phyloP scores from a whole-genome alignment of 495 filamentous ascomycete species.

The Penicillium maclennaniae region DNA sequence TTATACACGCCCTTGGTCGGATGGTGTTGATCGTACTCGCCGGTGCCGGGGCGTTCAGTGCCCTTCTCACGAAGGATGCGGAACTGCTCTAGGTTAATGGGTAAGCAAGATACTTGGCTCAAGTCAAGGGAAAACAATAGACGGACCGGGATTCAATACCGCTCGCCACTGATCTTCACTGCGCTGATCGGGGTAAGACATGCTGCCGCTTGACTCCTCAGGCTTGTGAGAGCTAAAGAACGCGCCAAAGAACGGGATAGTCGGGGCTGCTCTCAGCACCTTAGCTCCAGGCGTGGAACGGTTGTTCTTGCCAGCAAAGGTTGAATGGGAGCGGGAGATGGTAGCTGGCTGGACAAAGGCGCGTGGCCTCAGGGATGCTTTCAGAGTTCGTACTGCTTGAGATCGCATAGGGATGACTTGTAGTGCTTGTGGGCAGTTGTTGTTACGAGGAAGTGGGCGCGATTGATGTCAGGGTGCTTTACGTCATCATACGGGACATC shows the following conservation, averaged over 20 bases:
- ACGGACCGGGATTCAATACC: slow-evolving; percentile 66
- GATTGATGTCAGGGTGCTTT: slow-evolving; percentile 3
- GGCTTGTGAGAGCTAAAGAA: slow-evolving; percentile 64
- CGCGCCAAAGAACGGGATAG: slow-evolving; percentile 72
- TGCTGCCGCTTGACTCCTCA: slow-evolving; percentile 46
- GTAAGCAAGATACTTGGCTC: slow-evolving; percentile 7
- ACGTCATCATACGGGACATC: slow-evolving; percentile 27
- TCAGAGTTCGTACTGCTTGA: slow-evolving; percentile 48
- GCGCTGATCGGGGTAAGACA: slow-evolving; percentile 79
- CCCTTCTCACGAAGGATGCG: slow-evolving; percentile 85
- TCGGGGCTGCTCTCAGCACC: slow-evolving; percentile 56
- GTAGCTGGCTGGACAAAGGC: slow-evolving; percentile 24
- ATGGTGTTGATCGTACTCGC: slow-evolving; percentile 83
- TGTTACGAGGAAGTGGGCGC: not conserved
- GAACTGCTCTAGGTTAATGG: slow-evolving; percentile 72
- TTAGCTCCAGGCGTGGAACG: slow-evolving; percentile 34
- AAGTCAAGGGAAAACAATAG: not conserved
- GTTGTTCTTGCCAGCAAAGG: slow-evolving; percentile 24
- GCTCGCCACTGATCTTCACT: slow-evolving; percentile 83
- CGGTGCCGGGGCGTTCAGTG: slow-evolving; percentile 75
- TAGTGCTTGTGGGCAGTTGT: not conserved
- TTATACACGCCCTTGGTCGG: slow-evolving; percentile 70
- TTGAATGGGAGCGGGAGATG: slow-evolving; percentile 18
- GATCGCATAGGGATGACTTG: slow-evolving; percentile 20
- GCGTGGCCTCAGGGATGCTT: slow-evolving; percentile 22